These are phyloP conservation scores for Paracamarosporium sp. DNA, from an alignment of 2,329 filamentous ascomycete genomes.

Conservation along the genomic window DNA sequence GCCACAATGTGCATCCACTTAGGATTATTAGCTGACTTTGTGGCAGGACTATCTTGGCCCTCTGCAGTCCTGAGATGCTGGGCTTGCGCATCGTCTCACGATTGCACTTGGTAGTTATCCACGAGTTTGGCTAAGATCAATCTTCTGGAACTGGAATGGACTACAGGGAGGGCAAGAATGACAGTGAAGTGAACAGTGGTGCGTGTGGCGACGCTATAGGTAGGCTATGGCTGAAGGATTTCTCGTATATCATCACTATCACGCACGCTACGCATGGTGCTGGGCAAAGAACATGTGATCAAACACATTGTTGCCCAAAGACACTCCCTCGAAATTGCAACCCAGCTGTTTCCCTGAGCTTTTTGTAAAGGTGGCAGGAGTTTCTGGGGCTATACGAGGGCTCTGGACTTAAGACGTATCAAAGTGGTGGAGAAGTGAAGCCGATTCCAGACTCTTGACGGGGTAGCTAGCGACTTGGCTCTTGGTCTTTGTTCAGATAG, in stretches of 20 bases:
- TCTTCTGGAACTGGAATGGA: not conserved
- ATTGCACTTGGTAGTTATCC: constrained; percentile 5
- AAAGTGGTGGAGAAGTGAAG: constrained; percentile 8
- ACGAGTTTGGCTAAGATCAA: not conserved
- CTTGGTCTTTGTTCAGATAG: constrained; percentile 12
- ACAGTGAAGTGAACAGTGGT: not conserved
- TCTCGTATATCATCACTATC: not conserved
- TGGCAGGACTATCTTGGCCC: constrained; percentile 50
- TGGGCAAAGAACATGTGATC: not conserved
- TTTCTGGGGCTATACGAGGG: not conserved
- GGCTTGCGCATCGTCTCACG: constrained; percentile 5
- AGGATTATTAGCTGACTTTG: constrained; percentile 17
- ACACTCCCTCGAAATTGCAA: not conserved
- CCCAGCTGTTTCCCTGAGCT: not conserved
- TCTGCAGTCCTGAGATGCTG: constrained; percentile 32
- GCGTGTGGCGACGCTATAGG: not conserved
- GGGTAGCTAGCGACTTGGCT: constrained; percentile 7
- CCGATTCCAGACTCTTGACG: constrained; percentile 1
- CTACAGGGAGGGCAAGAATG: not conserved
- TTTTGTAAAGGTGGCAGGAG: not conserved
- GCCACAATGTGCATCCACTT: not conserved
- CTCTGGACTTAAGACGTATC: constrained; percentile 3
- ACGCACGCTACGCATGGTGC: not conserved
- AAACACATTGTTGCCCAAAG: not conserved
- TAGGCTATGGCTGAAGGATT: not conserved